Evolutionary conservation across 2,329 filamentous ascomycete genomes (phyloP), one percentile per base, ranked within the genome.

Genomic region (Mycocentrospora acerina): DNA sequence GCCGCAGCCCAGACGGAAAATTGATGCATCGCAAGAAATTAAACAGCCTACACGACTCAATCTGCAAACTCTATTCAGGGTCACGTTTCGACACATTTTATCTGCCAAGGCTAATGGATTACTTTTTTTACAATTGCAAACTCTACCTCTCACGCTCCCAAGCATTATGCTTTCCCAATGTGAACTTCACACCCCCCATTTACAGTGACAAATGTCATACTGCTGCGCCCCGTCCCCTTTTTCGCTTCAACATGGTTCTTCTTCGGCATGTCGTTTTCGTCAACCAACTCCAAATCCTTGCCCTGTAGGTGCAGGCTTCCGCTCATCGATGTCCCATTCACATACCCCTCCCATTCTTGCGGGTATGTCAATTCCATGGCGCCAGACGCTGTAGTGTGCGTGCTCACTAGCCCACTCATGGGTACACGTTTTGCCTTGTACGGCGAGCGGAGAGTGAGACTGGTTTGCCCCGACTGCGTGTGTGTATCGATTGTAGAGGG

Each of bases 331-430:
- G 55, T 57, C 1, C 63, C 71, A 14, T 67, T 57, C 2, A 73
- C 49, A 19, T 48, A 44, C 5, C 71, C 71, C 29, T 67, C 62
- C 71, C 71, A 73, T 35, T 67, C 64, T 24, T 67, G 52, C 4
- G 71, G 69, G 42, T 73, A 73, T 1, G 46, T 46, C 6, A 74
- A 34, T 7, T 62, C 49, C 7, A 73, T 29, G 1, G 51, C 56
- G 3, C 68, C 62, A 3, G 64, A 68, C 2, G 51, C 50, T 17
- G 54, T 66, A 24, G 59, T 66, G 29, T 73, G 71, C 7, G 48
- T 46, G 16, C 65, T 67, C 1, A 46, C 47, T 11, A 72, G 35
- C 2, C 57, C 53, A 2, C 33, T 51, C 42, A 70, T 52, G 1
- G 50, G 44, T 4, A 55, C 32, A 0, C 51, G 49, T 40, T 48